Evolutionary conservation across 352 stramenopile genomes (phyloP), one percentile per base, ranked within the genome.

Genomic region (Phytophthora kernoviae): DNA sequence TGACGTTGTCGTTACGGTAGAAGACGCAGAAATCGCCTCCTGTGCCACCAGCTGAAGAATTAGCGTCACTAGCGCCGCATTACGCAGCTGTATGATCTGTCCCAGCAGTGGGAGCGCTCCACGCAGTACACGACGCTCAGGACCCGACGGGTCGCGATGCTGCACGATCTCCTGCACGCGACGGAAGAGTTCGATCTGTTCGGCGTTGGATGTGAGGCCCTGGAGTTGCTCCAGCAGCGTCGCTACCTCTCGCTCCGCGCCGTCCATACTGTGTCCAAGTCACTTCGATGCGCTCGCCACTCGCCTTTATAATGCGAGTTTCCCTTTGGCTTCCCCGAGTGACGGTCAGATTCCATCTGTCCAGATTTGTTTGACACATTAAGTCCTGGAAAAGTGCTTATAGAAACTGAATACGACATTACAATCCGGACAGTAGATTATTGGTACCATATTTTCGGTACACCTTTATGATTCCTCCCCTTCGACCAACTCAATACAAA

Each of bases 161-260:
- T 85, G 59, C 14, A 77, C 60, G 48, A 89, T 70, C 65, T 93
- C 84, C 58, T 88, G 72, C 58, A 83, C 71, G 34, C 72, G 78
- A 20, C 70, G 73, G 56, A 93, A 83, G n/a, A 87, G 57, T 43
- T 79, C 69, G 0, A 79, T 49, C 63, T 93, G 81, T 24, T 83
- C 75, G 1, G 73, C 73, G 40, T 88, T 85, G 53, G 54, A 59
- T 7, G 32, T n/a, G 14, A 56, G 61, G 11, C 62, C 67, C 36
- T 80, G 80, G 21, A 87, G 56, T 56, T 77, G 62, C 68, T 83
- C 51, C 54, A 90, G 68, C 52, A 88, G 75, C 69, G 64, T 46
- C 71, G 68, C 60, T 20, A 88, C 76, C 58, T 87, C 78, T 48
- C 32, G 61, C 62, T 74, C 65, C 57, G 62, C 65, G 46, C 67